Conservation (phyloP, 352 stramenopile genomes). For the Globisporangium perplexum region DNA sequence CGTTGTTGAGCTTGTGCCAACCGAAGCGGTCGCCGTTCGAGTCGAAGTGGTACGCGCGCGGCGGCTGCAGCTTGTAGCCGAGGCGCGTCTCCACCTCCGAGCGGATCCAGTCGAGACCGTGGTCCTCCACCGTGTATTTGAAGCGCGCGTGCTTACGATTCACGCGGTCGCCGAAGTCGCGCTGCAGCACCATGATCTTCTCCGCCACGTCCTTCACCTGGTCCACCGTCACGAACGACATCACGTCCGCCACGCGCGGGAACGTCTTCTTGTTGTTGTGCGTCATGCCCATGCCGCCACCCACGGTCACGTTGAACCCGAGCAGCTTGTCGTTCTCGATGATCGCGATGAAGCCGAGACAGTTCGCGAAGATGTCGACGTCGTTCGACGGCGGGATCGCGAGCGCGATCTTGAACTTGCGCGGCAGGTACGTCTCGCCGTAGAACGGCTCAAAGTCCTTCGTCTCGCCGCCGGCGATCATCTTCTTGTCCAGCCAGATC, state of each 20-base stretch:
- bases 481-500: constrained; percentile 98
- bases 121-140: constrained; percentile 98
- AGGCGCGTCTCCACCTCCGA: constrained; percentile 92
- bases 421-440: constrained; percentile 93
- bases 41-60: constrained; percentile 54
- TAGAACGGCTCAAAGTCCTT: constrained; percentile 98
- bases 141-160: constrained; percentile 96
- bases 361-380: constrained; percentile 97
- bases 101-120: constrained; percentile 93
- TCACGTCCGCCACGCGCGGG: constrained; percentile 93
- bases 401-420: constrained; percentile 99
- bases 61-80: constrained; percentile 91
- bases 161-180: constrained; percentile 96
- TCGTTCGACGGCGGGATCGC: constrained; percentile 97
- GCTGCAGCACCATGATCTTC: constrained; percentile 92
- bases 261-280: constrained; percentile 98
- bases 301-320: constrained; percentile 96
- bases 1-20: constrained; percentile 65
- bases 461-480: constrained; percentile 87
- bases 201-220: constrained; percentile 88
- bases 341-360: constrained; percentile 94
- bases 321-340: constrained; percentile 76
- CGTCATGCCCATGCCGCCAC: constrained; percentile 96
- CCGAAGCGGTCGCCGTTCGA: constrained; percentile 74
- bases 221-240: constrained; percentile 94